Conservation (phyloP, 140 eudicot genomes). For the Cichorium intybus region DNA sequence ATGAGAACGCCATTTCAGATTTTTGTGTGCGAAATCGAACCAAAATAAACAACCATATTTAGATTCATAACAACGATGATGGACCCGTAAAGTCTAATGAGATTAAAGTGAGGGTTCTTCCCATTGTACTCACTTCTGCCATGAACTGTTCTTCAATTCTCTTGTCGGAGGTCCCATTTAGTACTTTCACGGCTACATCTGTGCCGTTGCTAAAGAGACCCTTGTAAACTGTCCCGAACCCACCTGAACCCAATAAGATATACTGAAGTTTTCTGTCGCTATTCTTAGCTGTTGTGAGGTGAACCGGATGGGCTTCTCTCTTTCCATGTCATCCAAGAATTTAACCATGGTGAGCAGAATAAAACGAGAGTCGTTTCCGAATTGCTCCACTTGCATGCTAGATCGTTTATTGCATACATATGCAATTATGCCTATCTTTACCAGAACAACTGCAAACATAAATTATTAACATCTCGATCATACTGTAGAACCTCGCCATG, state of each 20-base stretch:
- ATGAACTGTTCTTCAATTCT: constrained; percentile 30
- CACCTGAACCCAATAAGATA: constrained; percentile 22
- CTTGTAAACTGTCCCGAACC: constrained; percentile 30
- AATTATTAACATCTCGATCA: constrained; percentile 4
- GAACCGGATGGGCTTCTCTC: constrained; percentile 32
- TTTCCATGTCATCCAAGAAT: too few relatives aligned
- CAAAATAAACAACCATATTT: too few relatives aligned
- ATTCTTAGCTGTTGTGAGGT: constrained; percentile 26
- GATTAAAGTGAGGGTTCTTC: constrained; percentile 31
- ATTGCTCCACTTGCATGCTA: too few relatives aligned
- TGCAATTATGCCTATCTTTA: constrained; percentile 9
- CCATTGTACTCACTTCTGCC: constrained; percentile 41
- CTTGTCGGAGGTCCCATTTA: constrained; percentile 14
- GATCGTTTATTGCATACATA: constrained; percentile 18
- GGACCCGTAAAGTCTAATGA: constrained; percentile 29
- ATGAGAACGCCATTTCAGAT: too few relatives aligned
- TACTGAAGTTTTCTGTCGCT: constrained; percentile 27
- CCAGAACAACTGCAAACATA: constrained; percentile 16
- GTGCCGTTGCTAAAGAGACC: too few relatives aligned
- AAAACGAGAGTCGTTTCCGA: constrained; percentile 11
- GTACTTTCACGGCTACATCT: constrained; percentile 31
- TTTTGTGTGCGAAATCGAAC: too few relatives aligned
- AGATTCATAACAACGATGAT: too few relatives aligned
- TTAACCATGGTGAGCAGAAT: constrained; percentile 22
- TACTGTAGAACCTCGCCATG: background rate